Base-by-base conservation (phyloP, 768 basidiomycete genomes). In the Psilocybe azurescens region DNA sequence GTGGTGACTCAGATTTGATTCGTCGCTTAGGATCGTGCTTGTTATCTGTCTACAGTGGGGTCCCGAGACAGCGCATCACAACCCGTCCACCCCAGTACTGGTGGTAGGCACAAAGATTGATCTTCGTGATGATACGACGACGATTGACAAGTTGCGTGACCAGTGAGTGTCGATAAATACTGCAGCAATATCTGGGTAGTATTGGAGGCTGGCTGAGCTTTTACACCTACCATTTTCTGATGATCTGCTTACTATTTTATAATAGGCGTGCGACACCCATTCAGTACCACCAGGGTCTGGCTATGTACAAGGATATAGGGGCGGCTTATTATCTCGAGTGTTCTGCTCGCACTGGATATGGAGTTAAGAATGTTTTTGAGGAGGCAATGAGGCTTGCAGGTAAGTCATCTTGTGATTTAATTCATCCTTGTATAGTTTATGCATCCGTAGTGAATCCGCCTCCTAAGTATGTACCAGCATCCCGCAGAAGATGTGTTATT, bases 21-120 rank as follows among this genome's bases (percentile, higher is more conserved):
- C 16, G 7, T 48, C 46, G 7, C 46, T 48, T 39, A 8, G 38
- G 1, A 39, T 39, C 14, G 9, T 39, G 8, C 7, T 39, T 39
- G 8, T 39, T 14, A 39, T 39, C 38, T 39, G 24, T 24, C 24
- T 11, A 14, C 29, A 60, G 59, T 60, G 59, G 59, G 16, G 14
- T 20, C 59, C 52, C 14, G 59, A 60, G 24, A n/a, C 53, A 11
- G 3, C 24, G 16, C 18, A 47, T 44, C 53, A 60, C 11, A 36
- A 5, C 8, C 29, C 52, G 20, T 16, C 13, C 33, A 28, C 53
- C 5, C 52, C 39, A 29, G 30, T 54, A 10, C 7, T 60, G 5
- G 29, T 60, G 5, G 59, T 60, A 10, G 59, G 59, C 5, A 60
- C 59, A 10, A 60, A 60, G 32, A 24, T 33, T 11, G 53, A 60